phyloP scores from a whole-genome alignment of 441 rosid genomes.

The Viola pubescens region DNA sequence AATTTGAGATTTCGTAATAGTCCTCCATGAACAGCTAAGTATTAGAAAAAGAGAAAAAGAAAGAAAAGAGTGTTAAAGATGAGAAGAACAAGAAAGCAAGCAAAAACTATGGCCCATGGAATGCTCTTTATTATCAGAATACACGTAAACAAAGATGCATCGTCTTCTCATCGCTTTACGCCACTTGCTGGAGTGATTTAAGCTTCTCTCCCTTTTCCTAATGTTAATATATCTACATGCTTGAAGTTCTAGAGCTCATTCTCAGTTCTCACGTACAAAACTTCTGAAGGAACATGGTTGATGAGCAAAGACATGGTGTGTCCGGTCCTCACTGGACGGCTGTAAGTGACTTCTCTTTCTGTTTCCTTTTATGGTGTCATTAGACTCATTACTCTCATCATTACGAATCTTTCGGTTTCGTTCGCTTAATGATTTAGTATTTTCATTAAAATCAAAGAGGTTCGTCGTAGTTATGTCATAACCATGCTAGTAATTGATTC shows the following conservation, averaged over 20 bases:
- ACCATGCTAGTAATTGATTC: neutral
- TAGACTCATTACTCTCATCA: neutral
- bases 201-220: neutral
- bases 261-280: neutral
- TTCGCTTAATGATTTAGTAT: neutral
- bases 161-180: conserved; percentile 7
- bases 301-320: neutral
- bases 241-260: neutral
- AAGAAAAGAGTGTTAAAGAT: neutral
- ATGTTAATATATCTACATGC: neutral
- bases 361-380: neutral
- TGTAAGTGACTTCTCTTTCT: conserved; percentile 1
- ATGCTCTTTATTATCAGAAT: neutral
- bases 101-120: neutral
- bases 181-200: neutral
- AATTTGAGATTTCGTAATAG: neutral
- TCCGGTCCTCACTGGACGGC: conserved; percentile 17
- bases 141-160: neutral
- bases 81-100: neutral
- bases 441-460: neutral
- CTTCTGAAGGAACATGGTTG: neutral
- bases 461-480: neutral
- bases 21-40: neutral
- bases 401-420: neutral
- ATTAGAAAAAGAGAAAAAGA: neutral